Percentiles rank a stretch among this genome's conserved stretches.
Evolutionary conservation across 2,329 filamentous ascomycete species (phyloP).

Genomic region (Arachnomyces sp.): DNA sequence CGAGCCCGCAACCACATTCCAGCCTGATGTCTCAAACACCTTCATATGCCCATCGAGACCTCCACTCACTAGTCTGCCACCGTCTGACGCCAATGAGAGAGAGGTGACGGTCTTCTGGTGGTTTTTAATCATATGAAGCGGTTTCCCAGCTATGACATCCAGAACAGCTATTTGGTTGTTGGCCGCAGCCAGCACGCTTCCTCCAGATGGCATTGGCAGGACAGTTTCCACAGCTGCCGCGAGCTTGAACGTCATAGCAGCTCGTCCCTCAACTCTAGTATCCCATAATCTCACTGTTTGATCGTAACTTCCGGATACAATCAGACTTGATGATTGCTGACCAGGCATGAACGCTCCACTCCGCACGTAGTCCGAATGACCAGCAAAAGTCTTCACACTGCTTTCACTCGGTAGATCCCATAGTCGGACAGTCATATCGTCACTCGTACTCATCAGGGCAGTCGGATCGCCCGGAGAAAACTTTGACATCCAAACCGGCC

Average conservation of each 20-base stretch:
- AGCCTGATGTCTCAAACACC: slow-evolving; percentile 84
- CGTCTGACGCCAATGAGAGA: slow-evolving; percentile 70
- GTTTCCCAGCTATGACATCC: slow-evolving; percentile 84
- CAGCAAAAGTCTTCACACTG: slow-evolving; percentile 68
- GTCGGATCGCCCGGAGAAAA: slow-evolving; percentile 90
- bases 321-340: slow-evolving; percentile 53
- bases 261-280: slow-evolving; percentile 56
- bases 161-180: slow-evolving; percentile 84
- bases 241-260: slow-evolving; percentile 92
- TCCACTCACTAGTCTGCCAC: slow-evolving; percentile 73
- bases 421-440: slow-evolving; percentile 83
- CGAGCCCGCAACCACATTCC: slow-evolving; percentile 91
- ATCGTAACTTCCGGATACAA: slow-evolving; percentile 91
- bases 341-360: slow-evolving; percentile 76
- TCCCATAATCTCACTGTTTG: slow-evolving; percentile 92
- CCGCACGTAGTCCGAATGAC: slow-evolving; percentile 88
- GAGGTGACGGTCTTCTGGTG: slow-evolving; percentile 97
- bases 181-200: slow-evolving; percentile 73
- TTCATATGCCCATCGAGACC: slow-evolving; percentile 94
- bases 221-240: slow-evolving; percentile 80
- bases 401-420: slow-evolving; percentile 85
- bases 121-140: slow-evolving; percentile 77
- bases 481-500: slow-evolving; percentile 83
- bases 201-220: slow-evolving; percentile 78
- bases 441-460: slow-evolving; percentile 76